These are phyloP conservation scores for Endocalyx cinctus DNA, from an alignment of 2,329 filamentous ascomycete species.

Conservation along the genomic window DNA sequence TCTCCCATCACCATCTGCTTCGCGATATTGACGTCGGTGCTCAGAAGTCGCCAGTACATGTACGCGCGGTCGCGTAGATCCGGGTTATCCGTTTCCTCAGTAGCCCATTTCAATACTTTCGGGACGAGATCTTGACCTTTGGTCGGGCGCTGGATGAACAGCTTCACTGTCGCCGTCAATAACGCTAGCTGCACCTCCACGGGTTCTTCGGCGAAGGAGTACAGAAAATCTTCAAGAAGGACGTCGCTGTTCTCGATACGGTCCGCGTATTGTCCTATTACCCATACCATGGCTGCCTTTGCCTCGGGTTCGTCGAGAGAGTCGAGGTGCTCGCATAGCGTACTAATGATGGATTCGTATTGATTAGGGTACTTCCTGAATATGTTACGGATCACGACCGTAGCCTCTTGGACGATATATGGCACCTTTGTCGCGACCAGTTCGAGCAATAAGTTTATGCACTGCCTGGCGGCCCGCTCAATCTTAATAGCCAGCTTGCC, in stretches of 20 bases:
- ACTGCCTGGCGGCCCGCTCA: constrained; percentile 82
- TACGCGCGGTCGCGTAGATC: constrained; percentile 93
- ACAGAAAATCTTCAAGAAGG: constrained; percentile 89
- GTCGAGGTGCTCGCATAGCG: constrained; percentile 92
- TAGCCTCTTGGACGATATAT: constrained; percentile 98
- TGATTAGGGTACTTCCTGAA: constrained; percentile 99
- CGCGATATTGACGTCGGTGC: constrained; percentile 82
- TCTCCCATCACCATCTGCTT: constrained; percentile 93
- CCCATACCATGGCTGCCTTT: constrained; percentile 98
- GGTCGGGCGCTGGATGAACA: constrained; percentile 95
- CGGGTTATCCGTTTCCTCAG: constrained; percentile 98
- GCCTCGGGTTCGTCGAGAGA: constrained; percentile 96
- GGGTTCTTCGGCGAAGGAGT: constrained; percentile 88
- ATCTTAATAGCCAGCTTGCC: constrained; percentile 99
- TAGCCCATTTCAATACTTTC: constrained; percentile 95
- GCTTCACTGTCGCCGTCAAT: constrained; percentile 91
- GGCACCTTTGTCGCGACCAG: constrained; percentile 97
- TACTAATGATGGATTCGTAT: constrained; percentile 96
- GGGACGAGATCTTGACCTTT: constrained; percentile 92
- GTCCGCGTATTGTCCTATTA: constrained; percentile 96
- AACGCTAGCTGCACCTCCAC: constrained; percentile 94
- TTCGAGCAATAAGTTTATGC: constrained; percentile 88
- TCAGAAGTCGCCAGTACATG: constrained; percentile 98
- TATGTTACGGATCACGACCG: constrained; percentile 97
- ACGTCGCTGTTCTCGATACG: constrained; percentile 96